A percentile compares a stretch with the other conserved stretches of the same genome.
Conservation (phyloP, 179 eudicot genomes). For the Drosera spatulata region DNA sequence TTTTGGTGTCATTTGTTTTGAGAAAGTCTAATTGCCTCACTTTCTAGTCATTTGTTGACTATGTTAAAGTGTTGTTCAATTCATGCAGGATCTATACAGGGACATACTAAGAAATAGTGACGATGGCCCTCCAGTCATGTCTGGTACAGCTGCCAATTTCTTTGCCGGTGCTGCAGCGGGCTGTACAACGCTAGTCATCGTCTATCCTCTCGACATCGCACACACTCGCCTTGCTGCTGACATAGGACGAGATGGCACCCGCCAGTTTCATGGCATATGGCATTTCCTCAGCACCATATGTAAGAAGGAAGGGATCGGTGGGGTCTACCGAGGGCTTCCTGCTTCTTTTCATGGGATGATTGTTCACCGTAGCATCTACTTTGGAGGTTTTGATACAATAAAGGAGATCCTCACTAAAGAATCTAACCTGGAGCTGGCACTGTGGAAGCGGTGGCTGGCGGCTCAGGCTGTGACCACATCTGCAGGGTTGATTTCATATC, state of each 20-base stretch:
- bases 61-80: no score
- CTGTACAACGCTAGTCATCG: slow-evolving; percentile 69
- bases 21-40: no score
- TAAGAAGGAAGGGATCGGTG: slow-evolving; percentile 54
- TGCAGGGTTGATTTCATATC: slow-evolving; percentile 82
- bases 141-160: slow-evolving; percentile 77
- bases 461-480: slow-evolving; percentile 91
- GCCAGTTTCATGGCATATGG: slow-evolving; percentile 72
- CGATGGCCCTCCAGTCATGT: slow-evolving; percentile 38
- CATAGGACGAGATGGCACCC: slow-evolving; percentile 48
- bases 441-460: slow-evolving; percentile 87
- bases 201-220: slow-evolving; percentile 94
- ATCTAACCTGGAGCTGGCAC: slow-evolving; percentile 35
- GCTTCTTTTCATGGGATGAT: slow-evolving; percentile 98
- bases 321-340: slow-evolving; percentile 88
- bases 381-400: slow-evolving; percentile 89
- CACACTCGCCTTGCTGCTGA: slow-evolving; percentile 96
- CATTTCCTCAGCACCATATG: slow-evolving; percentile 54
- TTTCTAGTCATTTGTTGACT: no score
- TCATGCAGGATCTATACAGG: slow-evolving; percentile 71
- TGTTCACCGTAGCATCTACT: slow-evolving; percentile 77
- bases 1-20: no score
- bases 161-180: slow-evolving; percentile 94
- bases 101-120: slow-evolving; percentile 45
- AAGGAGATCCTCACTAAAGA: slow-evolving; percentile 62